phyloP scores from a whole-genome alignment of 1,284 basidiomycete species.

The Schizophyllum commune region DNA sequence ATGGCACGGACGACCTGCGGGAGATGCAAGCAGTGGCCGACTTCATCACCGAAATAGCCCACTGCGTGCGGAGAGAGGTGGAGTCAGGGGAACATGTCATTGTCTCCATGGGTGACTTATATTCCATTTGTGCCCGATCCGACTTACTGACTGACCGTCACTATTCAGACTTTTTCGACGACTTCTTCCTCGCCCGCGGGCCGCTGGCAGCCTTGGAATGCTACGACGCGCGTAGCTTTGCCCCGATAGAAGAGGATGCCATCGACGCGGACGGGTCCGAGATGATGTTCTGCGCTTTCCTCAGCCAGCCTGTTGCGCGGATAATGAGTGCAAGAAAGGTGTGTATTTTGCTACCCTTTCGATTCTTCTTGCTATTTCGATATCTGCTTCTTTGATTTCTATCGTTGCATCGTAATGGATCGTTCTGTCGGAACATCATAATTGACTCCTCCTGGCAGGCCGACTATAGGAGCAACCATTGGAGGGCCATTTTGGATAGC shows the following conservation, averaged over 20 bases:
- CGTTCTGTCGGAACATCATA: too few relatives aligned
- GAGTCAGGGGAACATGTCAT: neutral
- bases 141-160: neutral
- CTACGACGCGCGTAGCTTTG: neutral
- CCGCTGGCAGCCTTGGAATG: neutral
- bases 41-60: neutral
- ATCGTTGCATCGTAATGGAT: too few relatives aligned
- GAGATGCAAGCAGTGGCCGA: neutral
- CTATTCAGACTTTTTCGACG: neutral
- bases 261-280: too few relatives aligned
- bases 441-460: too few relatives aligned
- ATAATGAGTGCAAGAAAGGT: neutral
- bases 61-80: neutral
- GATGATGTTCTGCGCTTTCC: neutral
- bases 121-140: too few relatives aligned
- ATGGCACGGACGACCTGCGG: neutral
- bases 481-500: neutral
- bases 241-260: neutral
- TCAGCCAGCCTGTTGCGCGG: neutral
- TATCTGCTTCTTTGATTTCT: too few relatives aligned
- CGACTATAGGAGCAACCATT: neutral
- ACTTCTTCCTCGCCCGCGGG: neutral
- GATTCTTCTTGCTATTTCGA: too few relatives aligned
- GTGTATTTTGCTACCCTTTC: too few relatives aligned
- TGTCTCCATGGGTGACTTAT: neutral